These are phyloP conservation scores for Linaria vulgaris DNA, from an alignment of 257 asterid species.

Conservation along the genomic window DNA sequence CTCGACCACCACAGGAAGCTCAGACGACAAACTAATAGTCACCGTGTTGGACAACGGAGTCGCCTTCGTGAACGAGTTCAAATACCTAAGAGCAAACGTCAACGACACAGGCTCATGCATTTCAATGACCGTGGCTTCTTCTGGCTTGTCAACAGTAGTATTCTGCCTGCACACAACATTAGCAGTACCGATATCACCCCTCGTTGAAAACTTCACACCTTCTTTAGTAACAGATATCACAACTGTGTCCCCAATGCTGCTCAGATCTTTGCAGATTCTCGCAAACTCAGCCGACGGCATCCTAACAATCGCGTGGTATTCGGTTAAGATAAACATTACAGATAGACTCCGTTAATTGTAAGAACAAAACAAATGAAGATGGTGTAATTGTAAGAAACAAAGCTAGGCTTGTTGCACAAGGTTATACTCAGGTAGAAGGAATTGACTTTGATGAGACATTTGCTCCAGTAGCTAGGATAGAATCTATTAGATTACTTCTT, in stretches of 20 bases:
- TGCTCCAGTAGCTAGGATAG: too few relatives aligned
- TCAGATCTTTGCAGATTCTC: slow-evolving; percentile 63
- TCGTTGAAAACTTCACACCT: slow-evolving; percentile 91
- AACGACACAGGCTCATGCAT: slow-evolving; percentile 85
- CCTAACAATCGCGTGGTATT: slow-evolving; percentile 61
- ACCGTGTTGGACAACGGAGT: slow-evolving; percentile 67
- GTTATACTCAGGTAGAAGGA: too few relatives aligned
- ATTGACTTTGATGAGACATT: too few relatives aligned
- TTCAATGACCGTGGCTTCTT: slow-evolving; percentile 74
- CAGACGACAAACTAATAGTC: slow-evolving; percentile 73
- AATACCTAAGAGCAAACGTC: slow-evolving; percentile 75
- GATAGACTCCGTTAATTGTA: too few relatives aligned
- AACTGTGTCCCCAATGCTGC: slow-evolving; percentile 78
- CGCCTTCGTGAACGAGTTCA: slow-evolving; percentile 83
- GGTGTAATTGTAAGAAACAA: too few relatives aligned
- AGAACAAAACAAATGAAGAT: too few relatives aligned
- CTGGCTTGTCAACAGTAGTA: slow-evolving; percentile 93
- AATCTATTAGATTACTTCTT: too few relatives aligned
- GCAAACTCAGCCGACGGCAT: slow-evolving; percentile 66
- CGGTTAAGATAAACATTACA: too few relatives aligned
- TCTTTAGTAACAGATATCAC: slow-evolving; percentile 94
- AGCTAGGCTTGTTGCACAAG: too few relatives aligned
- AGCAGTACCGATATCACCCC: slow-evolving; percentile 90
- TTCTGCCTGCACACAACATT: slow-evolving; percentile 84
- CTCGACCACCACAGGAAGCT: slow-evolving; percentile 90